Conservation (phyloP, 495 filamentous ascomycete species). For the Pyronema domesticum region DNA sequence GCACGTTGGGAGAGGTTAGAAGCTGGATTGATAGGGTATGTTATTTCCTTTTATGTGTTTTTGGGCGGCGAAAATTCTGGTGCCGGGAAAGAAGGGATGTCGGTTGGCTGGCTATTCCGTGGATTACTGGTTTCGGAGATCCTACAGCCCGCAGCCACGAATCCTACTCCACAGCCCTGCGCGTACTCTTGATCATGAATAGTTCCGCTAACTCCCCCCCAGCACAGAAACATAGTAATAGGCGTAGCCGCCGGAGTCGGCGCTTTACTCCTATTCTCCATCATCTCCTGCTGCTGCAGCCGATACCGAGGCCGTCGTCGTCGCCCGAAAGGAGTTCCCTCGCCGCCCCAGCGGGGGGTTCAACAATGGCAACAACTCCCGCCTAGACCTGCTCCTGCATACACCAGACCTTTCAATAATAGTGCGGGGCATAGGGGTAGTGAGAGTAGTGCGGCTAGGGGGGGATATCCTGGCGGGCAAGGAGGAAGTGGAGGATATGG, state of each 20-base stretch:
- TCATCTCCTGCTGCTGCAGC: conserved; percentile 41
- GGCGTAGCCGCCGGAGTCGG: conserved; percentile 53
- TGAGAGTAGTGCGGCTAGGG: background rate
- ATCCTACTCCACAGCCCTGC: too few relatives aligned
- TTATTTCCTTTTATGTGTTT: background rate
- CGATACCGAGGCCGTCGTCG: conserved; percentile 33
- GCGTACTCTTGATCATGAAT: too few relatives aligned
- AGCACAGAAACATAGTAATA: conserved; percentile 59
- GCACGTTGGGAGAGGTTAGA: conserved; percentile 39
- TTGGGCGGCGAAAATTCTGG: too few relatives aligned
- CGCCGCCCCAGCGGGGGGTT: background rate
- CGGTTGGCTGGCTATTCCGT: too few relatives aligned
- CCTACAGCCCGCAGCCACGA: too few relatives aligned
- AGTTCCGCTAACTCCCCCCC: background rate
- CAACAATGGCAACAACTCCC: background rate
- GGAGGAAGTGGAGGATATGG: too few relatives aligned
- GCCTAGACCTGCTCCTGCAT: background rate
- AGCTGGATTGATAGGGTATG: conserved; percentile 40
- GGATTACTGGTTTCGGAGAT: too few relatives aligned
- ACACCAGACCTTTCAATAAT: background rate
- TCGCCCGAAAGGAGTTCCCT: background rate
- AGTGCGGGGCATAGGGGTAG: background rate
- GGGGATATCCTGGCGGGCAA: too few relatives aligned
- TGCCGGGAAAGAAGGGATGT: too few relatives aligned
- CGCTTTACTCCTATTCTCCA: conserved; percentile 42